Evolutionary conservation across 345 rosid species (phyloP).

Genomic region (Pistacia atlantica): DNA sequence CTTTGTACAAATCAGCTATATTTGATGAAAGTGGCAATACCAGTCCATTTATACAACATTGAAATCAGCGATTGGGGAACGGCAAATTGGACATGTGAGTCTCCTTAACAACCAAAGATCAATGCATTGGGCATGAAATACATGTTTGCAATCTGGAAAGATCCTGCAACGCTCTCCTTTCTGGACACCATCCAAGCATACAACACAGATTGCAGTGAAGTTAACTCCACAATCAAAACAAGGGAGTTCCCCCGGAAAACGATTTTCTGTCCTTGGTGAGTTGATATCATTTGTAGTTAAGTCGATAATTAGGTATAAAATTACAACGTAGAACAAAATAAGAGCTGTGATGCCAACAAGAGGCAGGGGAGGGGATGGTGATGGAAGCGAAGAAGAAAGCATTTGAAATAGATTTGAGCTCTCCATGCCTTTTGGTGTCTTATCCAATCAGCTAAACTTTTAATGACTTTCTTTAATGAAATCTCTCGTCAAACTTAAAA

Average conservation of each 20-base stretch:
- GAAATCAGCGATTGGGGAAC: conserved; percentile 22
- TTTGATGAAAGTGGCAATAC: not conserved
- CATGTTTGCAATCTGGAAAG: conserved; percentile 33
- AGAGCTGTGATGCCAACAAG: conserved; percentile 11
- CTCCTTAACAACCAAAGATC: conserved; percentile 35
- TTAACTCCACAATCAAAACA: conserved; percentile 20
- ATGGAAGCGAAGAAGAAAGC: conserved; percentile 8
- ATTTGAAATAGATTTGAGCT: not conserved
- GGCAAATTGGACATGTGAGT: conserved; percentile 38
- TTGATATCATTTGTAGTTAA: not conserved
- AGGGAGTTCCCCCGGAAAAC: conserved; percentile 24
- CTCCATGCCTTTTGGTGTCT: not conserved
- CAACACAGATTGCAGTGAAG: conserved; percentile 3
- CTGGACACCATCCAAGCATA: conserved; percentile 34
- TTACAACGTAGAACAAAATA: conserved; percentile 18
- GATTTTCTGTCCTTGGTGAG: not conserved
- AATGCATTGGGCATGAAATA: conserved; percentile 29
- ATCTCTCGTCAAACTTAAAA: not conserved
- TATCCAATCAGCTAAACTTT: not conserved
- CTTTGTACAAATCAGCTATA: not conserved
- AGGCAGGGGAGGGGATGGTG: not conserved
- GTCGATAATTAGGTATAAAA: conserved; percentile 29
- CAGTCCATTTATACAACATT: not conserved
- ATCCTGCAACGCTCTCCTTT: conserved; percentile 27
- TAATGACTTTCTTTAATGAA: conserved; percentile 1